Evolutionary conservation across 2,329 filamentous ascomycete genomes (phyloP), one percentile per base, ranked within the genome.

Genomic region (Fusarium foetens): DNA sequence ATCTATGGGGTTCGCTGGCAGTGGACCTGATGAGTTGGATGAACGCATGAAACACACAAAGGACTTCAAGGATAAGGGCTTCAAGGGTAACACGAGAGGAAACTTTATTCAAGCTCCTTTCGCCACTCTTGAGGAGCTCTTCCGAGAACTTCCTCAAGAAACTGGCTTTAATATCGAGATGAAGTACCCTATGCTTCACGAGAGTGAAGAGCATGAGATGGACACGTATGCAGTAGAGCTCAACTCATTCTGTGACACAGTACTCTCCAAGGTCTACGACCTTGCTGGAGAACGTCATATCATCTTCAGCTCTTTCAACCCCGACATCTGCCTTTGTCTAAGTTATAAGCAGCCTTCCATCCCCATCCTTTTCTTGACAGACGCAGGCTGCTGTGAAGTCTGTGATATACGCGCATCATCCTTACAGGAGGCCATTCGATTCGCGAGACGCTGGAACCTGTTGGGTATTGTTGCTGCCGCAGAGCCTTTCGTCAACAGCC

Each of bases 141-240:
- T 99, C 84, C 89, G 89, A 76, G 92, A 95, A 78, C 84, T 99
- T 1, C 94, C 94, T 0, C 88, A 92, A 70, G 87, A 89, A 19
- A 93, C 97, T 27, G 95, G 96, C 19, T 99, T 99, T 87, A 98
- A 99, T 82, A 97, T 99, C 75, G 96, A 99, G 84, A 93, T 99
- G 88, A 98, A 99, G 83, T 99, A 99, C 80, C 96, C 96, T 9
- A 98, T 98, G 95, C 89, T 99, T 45, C 92, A 95, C 80, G 97
- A 99, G 85, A 94, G 91, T 65, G 94, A 98, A 81, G 93, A 97
- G 80, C 93, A 98, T 74, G 94, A 97, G 75, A 98, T 98, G 94
- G 95, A 98, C 80, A 93, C 93, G 6, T 97, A 97, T 79, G 95
- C 94, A 1, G 93, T 98, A 51, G 96, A 99, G 83, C 88, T 98